phyloP scores from a whole-genome alignment of 768 basidiomycete species.

The Mycena crocata region DNA sequence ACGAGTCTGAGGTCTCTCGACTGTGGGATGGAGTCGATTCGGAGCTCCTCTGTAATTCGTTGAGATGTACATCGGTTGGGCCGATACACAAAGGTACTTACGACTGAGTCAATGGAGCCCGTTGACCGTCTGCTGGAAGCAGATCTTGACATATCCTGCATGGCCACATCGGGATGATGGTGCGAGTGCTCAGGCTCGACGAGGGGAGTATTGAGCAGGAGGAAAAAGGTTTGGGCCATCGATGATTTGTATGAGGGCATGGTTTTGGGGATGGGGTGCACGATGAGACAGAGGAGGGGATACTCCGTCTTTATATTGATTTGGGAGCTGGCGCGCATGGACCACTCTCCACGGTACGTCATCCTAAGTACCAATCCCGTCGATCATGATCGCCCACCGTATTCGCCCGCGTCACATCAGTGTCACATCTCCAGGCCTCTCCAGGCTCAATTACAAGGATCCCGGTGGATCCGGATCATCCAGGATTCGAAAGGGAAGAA shows the following conservation, averaged over 20 bases:
- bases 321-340: not conserved
- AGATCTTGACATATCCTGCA: constrained; percentile 24
- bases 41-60: not conserved
- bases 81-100: not conserved
- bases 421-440: too few species aligned
- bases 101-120: not conserved
- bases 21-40: not conserved
- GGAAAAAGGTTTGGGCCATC: constrained; percentile 23
- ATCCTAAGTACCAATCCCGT: too few species aligned
- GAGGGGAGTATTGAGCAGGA: constrained; percentile 26
- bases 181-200: constrained; percentile 15
- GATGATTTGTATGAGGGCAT: constrained; percentile 21
- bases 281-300: too few species aligned
- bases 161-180: constrained; percentile 2
- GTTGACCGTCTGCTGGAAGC: not conserved
- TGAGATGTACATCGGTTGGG: not conserved
- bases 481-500: too few species aligned
- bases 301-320: too few species aligned
- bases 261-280: not conserved
- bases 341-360: not conserved
- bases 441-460: too few species aligned
- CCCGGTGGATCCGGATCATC: too few species aligned
- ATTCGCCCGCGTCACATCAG: too few species aligned
- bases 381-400: too few species aligned
- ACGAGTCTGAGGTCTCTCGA: not conserved